A percentile compares a stretch with the other conserved stretches of the same genome.
Evolutionary conservation across 2,329 filamentous ascomycete genomes (phyloP).

Genomic region (Xenoacremonium recifei): DNA sequence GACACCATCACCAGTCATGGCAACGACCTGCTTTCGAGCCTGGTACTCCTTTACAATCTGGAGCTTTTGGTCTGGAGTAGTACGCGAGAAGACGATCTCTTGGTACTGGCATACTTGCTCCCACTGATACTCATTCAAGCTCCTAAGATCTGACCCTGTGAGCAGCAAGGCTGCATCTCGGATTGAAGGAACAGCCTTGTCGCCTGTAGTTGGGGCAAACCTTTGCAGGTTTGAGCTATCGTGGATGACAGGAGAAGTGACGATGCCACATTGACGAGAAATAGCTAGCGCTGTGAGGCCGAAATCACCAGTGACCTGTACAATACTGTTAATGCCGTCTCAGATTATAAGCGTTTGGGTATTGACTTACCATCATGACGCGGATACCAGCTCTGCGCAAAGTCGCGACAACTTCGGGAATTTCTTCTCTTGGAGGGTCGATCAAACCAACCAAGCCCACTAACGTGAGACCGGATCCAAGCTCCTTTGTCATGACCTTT

Average conservation of each 20-base stretch:
- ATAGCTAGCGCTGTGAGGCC: constrained; percentile 73
- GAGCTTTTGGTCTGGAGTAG: constrained; percentile 76
- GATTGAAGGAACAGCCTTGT: too few species aligned
- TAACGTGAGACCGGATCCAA: constrained; percentile 60
- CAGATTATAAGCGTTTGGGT: not conserved
- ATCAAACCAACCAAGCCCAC: constrained; percentile 76
- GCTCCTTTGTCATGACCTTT: constrained; percentile 55
- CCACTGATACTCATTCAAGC: constrained; percentile 69
- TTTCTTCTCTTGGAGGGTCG: constrained; percentile 74
- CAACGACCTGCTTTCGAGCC: constrained; percentile 62
- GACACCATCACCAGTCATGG: constrained; percentile 84
- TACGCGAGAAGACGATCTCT: constrained; percentile 73
- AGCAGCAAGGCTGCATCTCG: constrained; percentile 62
- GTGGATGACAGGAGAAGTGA: constrained; percentile 56
- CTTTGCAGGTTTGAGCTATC: too few species aligned
- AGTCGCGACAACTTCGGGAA: constrained; percentile 63
- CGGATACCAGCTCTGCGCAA: constrained; percentile 68
- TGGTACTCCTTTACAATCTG: constrained; percentile 77
- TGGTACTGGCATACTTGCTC: constrained; percentile 61
- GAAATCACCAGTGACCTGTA: constrained; percentile 70
- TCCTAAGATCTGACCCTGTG: constrained; percentile 63
- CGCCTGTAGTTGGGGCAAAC: too few species aligned
- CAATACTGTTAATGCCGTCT: too few species aligned
- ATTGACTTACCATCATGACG: constrained; percentile 66
- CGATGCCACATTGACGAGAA: constrained; percentile 69